Evolutionary conservation across 257 asterid genomes (phyloP).

Genomic region (Cinchona pubescens): DNA sequence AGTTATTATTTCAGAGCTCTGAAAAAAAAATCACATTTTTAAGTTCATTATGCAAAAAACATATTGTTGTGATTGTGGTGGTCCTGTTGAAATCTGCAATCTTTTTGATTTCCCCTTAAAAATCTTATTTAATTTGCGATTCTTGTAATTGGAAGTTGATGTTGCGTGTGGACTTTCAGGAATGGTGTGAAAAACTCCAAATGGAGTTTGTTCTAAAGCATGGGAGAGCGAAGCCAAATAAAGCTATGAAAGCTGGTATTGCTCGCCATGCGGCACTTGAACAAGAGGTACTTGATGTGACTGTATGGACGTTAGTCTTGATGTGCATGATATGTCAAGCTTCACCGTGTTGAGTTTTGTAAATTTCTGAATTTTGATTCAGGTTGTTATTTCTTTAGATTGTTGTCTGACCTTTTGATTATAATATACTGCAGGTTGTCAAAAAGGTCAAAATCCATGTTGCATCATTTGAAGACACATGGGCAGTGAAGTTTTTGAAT

Average conservation of each 20-base stretch:
- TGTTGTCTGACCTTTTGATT: slow-evolving; percentile 16
- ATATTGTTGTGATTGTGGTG: background rate
- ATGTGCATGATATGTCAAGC: background rate
- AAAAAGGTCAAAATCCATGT: slow-evolving; percentile 54
- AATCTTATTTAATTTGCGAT: background rate
- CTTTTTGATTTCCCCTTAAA: too few species aligned
- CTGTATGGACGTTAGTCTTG: background rate
- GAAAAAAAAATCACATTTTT: too few species aligned
- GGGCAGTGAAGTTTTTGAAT: slow-evolving; percentile 75
- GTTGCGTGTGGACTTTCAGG: slow-evolving; percentile 36
- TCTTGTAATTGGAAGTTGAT: background rate
- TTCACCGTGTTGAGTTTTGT: background rate
- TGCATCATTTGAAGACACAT: slow-evolving; percentile 59
- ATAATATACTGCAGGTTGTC: slow-evolving; percentile 51
- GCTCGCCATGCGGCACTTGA: slow-evolving; percentile 79
- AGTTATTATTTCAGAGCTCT: background rate
- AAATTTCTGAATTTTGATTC: background rate
- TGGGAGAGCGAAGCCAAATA: slow-evolving; percentile 53
- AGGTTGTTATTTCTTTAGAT: background rate
- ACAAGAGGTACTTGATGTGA: slow-evolving; percentile 54
- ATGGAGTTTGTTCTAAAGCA: slow-evolving; percentile 52
- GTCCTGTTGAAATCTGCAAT: background rate
- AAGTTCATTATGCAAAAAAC: too few species aligned
- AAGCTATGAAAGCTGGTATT: slow-evolving; percentile 85
- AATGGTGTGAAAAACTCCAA: slow-evolving; percentile 97